Evolutionary conservation across 2,329 filamentous ascomycete species (phyloP).

Genomic region (Cercospora berteroae): DNA sequence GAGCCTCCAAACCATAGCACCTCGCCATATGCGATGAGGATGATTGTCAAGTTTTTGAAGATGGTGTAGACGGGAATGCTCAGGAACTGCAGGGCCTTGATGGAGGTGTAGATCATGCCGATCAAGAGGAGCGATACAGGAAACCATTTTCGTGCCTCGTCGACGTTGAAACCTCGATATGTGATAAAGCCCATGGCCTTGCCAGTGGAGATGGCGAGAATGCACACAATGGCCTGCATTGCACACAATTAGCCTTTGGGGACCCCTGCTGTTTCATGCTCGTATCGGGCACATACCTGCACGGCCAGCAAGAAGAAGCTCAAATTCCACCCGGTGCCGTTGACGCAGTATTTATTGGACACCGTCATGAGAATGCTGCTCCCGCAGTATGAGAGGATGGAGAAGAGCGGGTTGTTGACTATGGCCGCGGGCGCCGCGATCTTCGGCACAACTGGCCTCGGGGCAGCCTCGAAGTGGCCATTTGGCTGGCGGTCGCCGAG

Average conservation of each 20-base stretch:
- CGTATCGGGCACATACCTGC: constrained; percentile 64
- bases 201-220: constrained; percentile 75
- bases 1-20: constrained; percentile 97
- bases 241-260: constrained; percentile 13
- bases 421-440: constrained; percentile 46
- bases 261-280: not conserved
- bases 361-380: constrained; percentile 99
- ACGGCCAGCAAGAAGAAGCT: constrained; percentile 93
- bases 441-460: constrained; percentile 44
- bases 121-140: constrained; percentile 93
- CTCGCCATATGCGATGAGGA: constrained; percentile 96
- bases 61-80: constrained; percentile 99
- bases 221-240: constrained; percentile 79
- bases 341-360: constrained; percentile 99
- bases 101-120: constrained; percentile 98
- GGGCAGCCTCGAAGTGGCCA: constrained; percentile 44
- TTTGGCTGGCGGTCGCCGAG: constrained; percentile 61
- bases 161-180: constrained; percentile 77
- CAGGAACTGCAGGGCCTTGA: constrained; percentile 92
- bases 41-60: constrained; percentile 99
- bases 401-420: constrained; percentile 68
- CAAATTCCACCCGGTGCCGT: constrained; percentile 85
- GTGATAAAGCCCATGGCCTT: constrained; percentile 80
- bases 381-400: constrained; percentile 85
- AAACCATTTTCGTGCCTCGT: constrained; percentile 96